Conservation (phyloP, 768 basidiomycete species). For the Gymnopilus dilepis region DNA sequence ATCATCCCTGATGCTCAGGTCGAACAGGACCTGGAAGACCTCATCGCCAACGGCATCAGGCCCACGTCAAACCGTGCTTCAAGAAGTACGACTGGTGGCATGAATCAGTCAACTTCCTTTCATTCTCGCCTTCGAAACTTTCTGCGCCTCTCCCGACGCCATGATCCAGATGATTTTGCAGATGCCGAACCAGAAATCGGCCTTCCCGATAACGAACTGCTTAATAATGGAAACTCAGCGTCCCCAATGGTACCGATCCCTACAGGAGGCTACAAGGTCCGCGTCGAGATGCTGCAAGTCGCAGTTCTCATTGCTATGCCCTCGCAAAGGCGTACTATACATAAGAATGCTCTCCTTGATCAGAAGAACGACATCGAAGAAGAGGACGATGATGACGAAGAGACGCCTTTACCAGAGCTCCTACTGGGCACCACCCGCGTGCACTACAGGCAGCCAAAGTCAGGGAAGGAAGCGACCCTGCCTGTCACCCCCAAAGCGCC, state of each 20-base stretch:
- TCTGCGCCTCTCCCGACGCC: neutral
- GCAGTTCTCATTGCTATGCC: conserved; percentile 68
- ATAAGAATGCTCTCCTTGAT: conserved; percentile 26
- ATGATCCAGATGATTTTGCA: neutral
- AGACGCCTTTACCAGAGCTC: conserved; percentile 46
- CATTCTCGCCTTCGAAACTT: conserved; percentile 5
- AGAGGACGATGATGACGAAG: conserved; percentile 26
- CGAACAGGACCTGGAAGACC: neutral
- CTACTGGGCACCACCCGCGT: conserved; percentile 47
- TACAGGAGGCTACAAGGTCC: conserved; percentile 20
- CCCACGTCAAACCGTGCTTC: neutral
- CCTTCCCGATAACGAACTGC: neutral
- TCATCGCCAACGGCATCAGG: conserved; percentile 1
- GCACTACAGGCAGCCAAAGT: conserved; percentile 12
- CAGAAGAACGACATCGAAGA: conserved; percentile 19
- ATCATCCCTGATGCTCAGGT: conserved; percentile 9
- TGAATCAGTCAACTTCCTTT: conserved; percentile 1
- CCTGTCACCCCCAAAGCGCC: neutral
- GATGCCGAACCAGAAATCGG: neutral
- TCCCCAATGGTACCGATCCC: neutral
- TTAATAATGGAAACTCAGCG: neutral
- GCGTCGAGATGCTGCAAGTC: conserved; percentile 51
- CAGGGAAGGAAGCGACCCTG: neutral
- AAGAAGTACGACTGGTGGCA: neutral
- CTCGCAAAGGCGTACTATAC: conserved; percentile 31